A percentile compares a stretch with the other conserved stretches of the same genome.
These are phyloP conservation scores for Salix arbutifolia DNA, from an alignment of 345 rosid species.

Conservation along the genomic window DNA sequence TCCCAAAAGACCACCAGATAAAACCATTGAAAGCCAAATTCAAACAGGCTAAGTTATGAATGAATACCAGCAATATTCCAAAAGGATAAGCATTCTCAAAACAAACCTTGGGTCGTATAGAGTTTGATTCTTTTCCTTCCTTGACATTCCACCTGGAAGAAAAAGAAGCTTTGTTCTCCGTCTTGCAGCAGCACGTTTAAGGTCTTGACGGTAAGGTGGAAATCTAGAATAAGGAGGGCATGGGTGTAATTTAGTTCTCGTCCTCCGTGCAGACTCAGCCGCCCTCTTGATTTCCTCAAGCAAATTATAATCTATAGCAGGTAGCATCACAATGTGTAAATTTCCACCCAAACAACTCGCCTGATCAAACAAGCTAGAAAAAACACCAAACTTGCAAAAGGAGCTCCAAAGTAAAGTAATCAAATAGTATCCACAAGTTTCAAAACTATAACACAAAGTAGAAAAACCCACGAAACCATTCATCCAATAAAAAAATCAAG, in stretches of 20 bases:
- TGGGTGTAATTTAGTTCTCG: slow-evolving; percentile 42
- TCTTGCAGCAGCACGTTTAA: slow-evolving; percentile 50
- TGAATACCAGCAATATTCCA: not conserved
- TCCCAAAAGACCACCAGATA: not conserved
- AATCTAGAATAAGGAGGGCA: slow-evolving; percentile 31
- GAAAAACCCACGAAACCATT: not conserved
- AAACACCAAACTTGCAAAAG: not conserved
- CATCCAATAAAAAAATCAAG: not conserved
- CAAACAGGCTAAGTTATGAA: not conserved
- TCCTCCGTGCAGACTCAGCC: slow-evolving; percentile 66
- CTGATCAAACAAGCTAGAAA: not conserved
- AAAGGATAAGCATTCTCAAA: not conserved
- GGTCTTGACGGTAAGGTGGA: slow-evolving; percentile 35
- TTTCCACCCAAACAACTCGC: not conserved
- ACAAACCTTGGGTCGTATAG: slow-evolving; percentile 43
- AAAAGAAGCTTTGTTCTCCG: slow-evolving; percentile 56
- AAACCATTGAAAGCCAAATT: not conserved
- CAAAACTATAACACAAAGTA: too few species aligned
- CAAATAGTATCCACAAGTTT: too few species aligned
- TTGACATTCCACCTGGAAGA: slow-evolving; percentile 72
- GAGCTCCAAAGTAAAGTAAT: too few species aligned
- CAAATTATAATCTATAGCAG: slow-evolving; percentile 59
- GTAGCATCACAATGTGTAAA: not conserved
- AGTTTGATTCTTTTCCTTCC: slow-evolving; percentile 59
- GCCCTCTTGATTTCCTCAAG: slow-evolving; percentile 81